Evolutionary conservation across 2,329 filamentous ascomycete genomes (phyloP).

Genomic region (Xylaria sp.): DNA sequence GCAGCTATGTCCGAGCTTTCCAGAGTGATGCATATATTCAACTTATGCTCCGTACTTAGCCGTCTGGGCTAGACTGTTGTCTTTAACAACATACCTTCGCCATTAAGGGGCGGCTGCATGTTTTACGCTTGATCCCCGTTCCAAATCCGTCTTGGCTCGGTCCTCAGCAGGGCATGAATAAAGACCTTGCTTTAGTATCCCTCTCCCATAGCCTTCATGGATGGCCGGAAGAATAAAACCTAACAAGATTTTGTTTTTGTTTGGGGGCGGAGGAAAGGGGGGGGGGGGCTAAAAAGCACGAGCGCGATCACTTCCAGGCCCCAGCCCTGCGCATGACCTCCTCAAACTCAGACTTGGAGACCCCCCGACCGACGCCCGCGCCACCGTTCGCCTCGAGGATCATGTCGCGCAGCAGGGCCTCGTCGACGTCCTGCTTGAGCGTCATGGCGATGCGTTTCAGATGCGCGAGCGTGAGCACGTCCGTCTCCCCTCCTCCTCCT

Average conservation of each 20-base stretch:
- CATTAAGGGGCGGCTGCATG: background rate
- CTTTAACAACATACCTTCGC: no score
- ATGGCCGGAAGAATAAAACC: background rate
- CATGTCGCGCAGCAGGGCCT: slow-evolving; percentile 91
- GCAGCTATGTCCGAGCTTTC: background rate
- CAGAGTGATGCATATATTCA: background rate
- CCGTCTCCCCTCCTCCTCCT: slow-evolving; percentile 22
- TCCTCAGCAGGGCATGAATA: background rate
- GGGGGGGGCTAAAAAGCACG: no score
- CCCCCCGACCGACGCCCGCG: slow-evolving; percentile 74
- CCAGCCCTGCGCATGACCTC: slow-evolving; percentile 86
- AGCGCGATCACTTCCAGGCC: slow-evolving; percentile 82
- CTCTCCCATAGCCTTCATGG: background rate
- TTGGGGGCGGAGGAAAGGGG: no score
- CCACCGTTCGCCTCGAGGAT: slow-evolving; percentile 92
- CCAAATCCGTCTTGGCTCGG: background rate
- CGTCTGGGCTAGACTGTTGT: no score
- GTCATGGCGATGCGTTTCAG: slow-evolving; percentile 81
- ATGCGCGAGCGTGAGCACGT: slow-evolving; percentile 81
- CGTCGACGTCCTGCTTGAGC: slow-evolving; percentile 84
- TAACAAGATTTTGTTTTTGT: background rate
- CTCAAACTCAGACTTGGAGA: slow-evolving; percentile 83
- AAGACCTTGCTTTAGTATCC: background rate
- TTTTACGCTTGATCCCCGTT: background rate
- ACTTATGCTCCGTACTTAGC: background rate